A percentile compares a stretch with the other conserved stretches of the same genome.
Conservation (phyloP, 148 eudicot genomes). For the Camellia japonica region DNA sequence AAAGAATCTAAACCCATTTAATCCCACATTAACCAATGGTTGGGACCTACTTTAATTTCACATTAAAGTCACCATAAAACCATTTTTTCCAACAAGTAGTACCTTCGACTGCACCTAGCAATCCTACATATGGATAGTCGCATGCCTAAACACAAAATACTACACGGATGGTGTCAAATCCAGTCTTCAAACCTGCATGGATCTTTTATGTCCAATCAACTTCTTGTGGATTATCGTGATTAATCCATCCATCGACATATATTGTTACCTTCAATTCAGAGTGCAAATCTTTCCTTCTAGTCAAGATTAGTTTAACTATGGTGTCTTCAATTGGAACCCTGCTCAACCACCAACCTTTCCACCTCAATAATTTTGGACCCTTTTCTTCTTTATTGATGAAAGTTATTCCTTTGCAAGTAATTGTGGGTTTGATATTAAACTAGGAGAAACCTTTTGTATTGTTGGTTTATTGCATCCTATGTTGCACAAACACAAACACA, state of each 20-base stretch:
- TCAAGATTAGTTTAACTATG: slow-evolving; percentile 45
- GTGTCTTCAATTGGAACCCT: slow-evolving; percentile 41
- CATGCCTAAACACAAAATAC: too few species aligned
- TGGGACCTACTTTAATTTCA: too few species aligned
- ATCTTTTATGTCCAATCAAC: slow-evolving; percentile 27
- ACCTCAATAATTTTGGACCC: slow-evolving; percentile 43
- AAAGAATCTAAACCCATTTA: too few species aligned
- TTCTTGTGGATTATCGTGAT: slow-evolving; percentile 48
- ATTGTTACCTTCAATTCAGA: slow-evolving; percentile 35
- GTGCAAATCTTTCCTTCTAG: slow-evolving; percentile 54
- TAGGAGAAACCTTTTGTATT: neutral
- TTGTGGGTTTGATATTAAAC: neutral
- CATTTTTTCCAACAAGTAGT: too few species aligned
- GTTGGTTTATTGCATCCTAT: neutral
- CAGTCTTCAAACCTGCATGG: too few species aligned
- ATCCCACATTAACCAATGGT: too few species aligned
- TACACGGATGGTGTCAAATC: too few species aligned
- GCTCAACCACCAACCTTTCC: slow-evolving; percentile 48
- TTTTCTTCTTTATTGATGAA: slow-evolving; percentile 42
- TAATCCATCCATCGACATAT: slow-evolving; percentile 34
- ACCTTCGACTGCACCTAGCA: too few species aligned
- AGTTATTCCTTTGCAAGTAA: slow-evolving; percentile 55
- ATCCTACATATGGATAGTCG: too few species aligned
- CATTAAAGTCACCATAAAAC: too few species aligned
- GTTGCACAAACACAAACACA: too few species aligned